These are phyloP conservation scores for Oryza meridionalis DNA, from an alignment of 176 grass and related monocot species.

Conservation along the genomic window DNA sequence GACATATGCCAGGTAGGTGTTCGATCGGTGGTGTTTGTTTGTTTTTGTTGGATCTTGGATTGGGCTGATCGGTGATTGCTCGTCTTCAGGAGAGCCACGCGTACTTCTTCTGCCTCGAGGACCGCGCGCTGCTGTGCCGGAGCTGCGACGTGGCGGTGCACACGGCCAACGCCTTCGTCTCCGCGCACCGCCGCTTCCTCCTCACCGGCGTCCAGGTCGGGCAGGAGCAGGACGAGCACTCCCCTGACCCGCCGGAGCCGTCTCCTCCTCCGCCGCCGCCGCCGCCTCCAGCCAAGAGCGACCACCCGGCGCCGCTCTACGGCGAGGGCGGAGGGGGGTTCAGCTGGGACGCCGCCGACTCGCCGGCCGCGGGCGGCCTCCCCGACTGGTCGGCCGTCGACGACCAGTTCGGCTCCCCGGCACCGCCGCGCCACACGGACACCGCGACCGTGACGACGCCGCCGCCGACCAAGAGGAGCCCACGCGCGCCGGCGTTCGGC, in stretches of 20 bases:
- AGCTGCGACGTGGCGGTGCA: slow-evolving; percentile 92
- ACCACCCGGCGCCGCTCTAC: slow-evolving; percentile 17
- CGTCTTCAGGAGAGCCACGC: slow-evolving; percentile 72
- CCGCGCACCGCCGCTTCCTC: slow-evolving; percentile 82
- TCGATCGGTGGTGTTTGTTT: too few relatives aligned
- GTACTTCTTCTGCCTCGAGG: slow-evolving; percentile 96
- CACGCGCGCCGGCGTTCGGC: slow-evolving; percentile 37
- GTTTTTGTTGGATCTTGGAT: not conserved
- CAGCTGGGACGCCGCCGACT: slow-evolving; percentile 16
- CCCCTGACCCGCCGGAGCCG: slow-evolving; percentile 24
- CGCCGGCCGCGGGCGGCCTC: slow-evolving; percentile 22
- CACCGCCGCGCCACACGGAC: not conserved
- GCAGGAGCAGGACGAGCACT: slow-evolving; percentile 27
- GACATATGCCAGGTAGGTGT: slow-evolving; percentile 68
- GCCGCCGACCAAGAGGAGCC: slow-evolving; percentile 32
- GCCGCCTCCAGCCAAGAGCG: slow-evolving; percentile 29
- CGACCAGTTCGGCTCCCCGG: slow-evolving; percentile 43
- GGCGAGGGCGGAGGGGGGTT: slow-evolving; percentile 32
- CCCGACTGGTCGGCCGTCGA: slow-evolving; percentile 41
- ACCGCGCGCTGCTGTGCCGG: slow-evolving; percentile 91
- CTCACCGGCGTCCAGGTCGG: slow-evolving; percentile 94
- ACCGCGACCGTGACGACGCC: not conserved
- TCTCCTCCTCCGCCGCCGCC: slow-evolving; percentile 12
- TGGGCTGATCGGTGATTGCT: not conserved
- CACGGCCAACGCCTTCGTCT: slow-evolving; percentile 75